Base-by-base conservation (phyloP, 495 filamentous ascomycete genomes). In the Parathielavia hyrcaniae region DNA sequence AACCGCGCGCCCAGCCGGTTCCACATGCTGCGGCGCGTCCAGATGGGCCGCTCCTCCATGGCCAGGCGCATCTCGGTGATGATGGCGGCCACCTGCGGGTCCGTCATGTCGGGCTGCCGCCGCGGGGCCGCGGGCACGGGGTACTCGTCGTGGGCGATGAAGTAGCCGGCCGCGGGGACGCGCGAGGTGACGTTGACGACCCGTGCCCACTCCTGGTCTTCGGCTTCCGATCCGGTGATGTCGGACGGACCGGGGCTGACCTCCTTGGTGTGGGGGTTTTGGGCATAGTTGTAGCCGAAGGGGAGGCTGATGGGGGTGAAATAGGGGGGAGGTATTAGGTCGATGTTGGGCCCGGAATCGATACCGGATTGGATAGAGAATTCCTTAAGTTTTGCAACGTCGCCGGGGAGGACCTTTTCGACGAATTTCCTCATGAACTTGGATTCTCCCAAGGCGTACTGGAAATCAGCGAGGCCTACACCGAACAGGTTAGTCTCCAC, bases 311-410 rank as follows among this genome's bases (percentile, higher is more conserved):
- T 79, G 53, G 82, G 79, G 36, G 83, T 85, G 67, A 93, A 89
- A 11, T 77, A 78, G 1, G 92, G 88, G 0, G 93, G 89, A 16
- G 89, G 89, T 32, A 91, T 81, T 50, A 96, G 79, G 61, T 91
- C 87, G 36, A 81, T 80, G 52, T 83, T 77, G 30, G 63, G 68
- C 5, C 73, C 75, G 22, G 73, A 66, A 17, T 86, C 84, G 69
- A 83, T 84, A 50, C 74, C 78, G 58, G 87, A 79, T 54, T 85
- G 72, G 38, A 96, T 71, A 50, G 84, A 77, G 71, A 91, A 95
- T n/a, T 84, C 67, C 55, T 86, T 87, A 58, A 97, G 74, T 50
- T 85, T 85, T 1, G 79, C 73, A 56, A 85, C 85, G 41, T 88
- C 76, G 52, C 85, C 83, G 10, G 83, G 76, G 0, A 89, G 63